Conservation (phyloP, 2,329 filamentous ascomycete species). For the Aspergillus proliferans region DNA sequence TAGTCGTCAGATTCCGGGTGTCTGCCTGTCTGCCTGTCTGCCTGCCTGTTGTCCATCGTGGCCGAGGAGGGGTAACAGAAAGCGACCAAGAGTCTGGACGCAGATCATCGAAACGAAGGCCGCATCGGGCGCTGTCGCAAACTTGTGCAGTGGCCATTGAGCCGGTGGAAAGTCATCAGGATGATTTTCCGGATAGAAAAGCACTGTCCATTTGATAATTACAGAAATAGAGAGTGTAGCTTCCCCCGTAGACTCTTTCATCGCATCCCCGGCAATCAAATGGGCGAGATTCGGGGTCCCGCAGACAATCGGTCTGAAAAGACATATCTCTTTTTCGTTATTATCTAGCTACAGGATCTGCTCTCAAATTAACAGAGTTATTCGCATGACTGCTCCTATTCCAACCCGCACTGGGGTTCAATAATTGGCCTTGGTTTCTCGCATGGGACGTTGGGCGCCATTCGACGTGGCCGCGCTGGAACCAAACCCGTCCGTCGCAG, state of each 20-base stretch:
- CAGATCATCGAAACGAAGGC: conserved; percentile 21
- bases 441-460: conserved; percentile 11
- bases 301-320: no score
- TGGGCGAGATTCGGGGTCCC: no score
- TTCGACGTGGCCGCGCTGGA: conserved; percentile 29
- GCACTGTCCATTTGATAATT: neutral
- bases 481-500: conserved; percentile 10
- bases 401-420: neutral
- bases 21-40: conserved; percentile 7
- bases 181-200: neutral
- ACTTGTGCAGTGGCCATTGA: conserved; percentile 3
- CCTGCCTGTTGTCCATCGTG: conserved; percentile 14
- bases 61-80: conserved; percentile 16
- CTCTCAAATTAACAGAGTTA: neutral
- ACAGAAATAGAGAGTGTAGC: no score
- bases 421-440: neutral
- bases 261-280: no score
- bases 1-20: neutral
- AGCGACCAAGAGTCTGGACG: conserved; percentile 15
- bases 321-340: no score
- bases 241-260: no score
- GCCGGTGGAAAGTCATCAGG: neutral
- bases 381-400: neutral
- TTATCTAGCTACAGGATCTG: neutral
- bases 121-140: conserved; percentile 17